Evolutionary conservation across 2,329 filamentous ascomycete genomes (phyloP), one percentile per base, ranked within the genome.

Genomic region (Trichoderma simmonsii): DNA sequence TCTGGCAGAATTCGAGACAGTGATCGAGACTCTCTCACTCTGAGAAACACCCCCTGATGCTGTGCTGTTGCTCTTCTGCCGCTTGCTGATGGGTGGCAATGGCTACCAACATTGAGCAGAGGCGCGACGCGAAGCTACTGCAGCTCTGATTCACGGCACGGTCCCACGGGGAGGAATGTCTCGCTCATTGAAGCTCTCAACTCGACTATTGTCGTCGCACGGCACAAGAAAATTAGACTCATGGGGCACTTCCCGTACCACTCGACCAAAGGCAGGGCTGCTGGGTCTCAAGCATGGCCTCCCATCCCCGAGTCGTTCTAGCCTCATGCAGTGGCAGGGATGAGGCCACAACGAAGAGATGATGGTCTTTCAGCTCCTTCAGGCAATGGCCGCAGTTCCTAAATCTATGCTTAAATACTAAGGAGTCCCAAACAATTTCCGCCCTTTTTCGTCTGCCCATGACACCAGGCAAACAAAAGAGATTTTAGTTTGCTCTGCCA

Each of bases 401-500:
- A 70, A 62, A 70, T 62, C 67, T 70, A 70, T 70, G 67, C 67
- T 70, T 70, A 70, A 70, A 70, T 62, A 34, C 56, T 54, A 32
- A 70, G n/a, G 21, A 32, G 56, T 21, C 67, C 67, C n/a, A 18
- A 30, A 7, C 6, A 9, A 34, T 51, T 61, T 14, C 43, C 54
- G 21, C 24, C 12, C 56, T 48, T 59, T 28, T 8, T 57, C 26
- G 48, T 18, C n/a, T 54, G 51, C 8, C 14, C 48, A 30, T 24
- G 34, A 54, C 8, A 34, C n/a, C 30, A 56, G 28, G 48, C 43
- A 36, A 26, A 28, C 34, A 11, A 34, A 34, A 6, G 57, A 28
- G 32, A 48, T 6, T 24, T 18, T 56, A 66, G 48, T 24, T 30
- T 54, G 43, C 43, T 11, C 28, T 56, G 26, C 28, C 12, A 28